Evolutionary conservation across 306 rosid species (phyloP).

Genomic region (Leucaena leucocephala): DNA sequence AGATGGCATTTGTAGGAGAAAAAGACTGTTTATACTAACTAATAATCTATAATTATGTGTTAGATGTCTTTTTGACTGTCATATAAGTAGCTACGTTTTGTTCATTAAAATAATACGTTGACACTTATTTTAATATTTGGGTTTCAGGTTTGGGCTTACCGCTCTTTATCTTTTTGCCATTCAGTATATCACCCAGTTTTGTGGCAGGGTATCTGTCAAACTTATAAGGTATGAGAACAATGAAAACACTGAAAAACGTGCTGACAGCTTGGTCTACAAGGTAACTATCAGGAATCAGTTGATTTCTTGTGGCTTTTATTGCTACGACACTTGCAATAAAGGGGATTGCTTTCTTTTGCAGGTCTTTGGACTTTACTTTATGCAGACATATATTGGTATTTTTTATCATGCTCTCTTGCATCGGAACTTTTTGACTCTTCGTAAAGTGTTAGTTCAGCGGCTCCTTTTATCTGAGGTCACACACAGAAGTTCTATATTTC

Average conservation of each 20-base stretch:
- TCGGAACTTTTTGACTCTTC: conserved; percentile 86
- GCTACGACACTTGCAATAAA: conserved; percentile 32
- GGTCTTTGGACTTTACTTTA: conserved; percentile 96
- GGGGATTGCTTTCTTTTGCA: conserved; percentile 46
- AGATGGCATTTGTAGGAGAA: conserved; percentile 11
- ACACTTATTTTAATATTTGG: conserved; percentile 15
- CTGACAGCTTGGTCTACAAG: conserved; percentile 98
- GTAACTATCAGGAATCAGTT: conserved; percentile 43
- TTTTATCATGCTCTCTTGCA: conserved; percentile 94
- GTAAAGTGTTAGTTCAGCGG: conserved; percentile 85
- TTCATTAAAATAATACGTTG: conserved; percentile 10
- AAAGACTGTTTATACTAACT: not conserved
- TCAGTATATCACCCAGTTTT: conserved; percentile 75
- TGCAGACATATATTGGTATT: conserved; percentile 97
- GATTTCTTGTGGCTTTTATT: not conserved
- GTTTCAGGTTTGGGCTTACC: conserved; percentile 86
- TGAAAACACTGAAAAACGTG: conserved; percentile 76
- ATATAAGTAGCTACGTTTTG: not conserved
- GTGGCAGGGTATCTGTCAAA: conserved; percentile 80
- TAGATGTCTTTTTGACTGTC: not conserved
- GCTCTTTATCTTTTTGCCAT: conserved; percentile 76
- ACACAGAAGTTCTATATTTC: conserved; percentile 3
- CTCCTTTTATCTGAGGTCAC: conserved; percentile 93
- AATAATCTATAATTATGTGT: conserved; percentile 9
- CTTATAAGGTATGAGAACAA: conserved; percentile 85